Percentiles rank a stretch among this genome's conserved stretches.
Conservation (phyloP, 2,329 filamentous ascomycete species). For the Colletotrichum sp. region DNA sequence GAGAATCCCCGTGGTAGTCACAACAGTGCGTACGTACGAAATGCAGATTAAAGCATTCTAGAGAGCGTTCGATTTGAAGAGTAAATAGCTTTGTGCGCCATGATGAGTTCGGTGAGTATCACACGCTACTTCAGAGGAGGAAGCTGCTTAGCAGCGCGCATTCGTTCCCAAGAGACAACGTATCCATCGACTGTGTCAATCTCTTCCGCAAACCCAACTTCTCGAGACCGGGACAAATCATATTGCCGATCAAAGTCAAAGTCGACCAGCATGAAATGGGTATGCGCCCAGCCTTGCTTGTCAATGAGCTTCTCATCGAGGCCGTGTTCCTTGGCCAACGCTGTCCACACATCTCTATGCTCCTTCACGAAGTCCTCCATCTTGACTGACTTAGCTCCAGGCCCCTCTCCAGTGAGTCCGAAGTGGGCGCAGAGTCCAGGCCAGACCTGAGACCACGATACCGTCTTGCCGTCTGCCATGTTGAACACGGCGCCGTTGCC, state of each 20-base stretch:
- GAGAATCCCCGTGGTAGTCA: neutral
- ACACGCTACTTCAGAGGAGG: neutral
- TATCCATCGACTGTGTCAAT: conserved; percentile 20
- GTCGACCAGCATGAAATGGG: conserved; percentile 21
- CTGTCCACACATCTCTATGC: conserved; percentile 12
- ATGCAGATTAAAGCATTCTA: neutral
- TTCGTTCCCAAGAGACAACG: conserved; percentile 12
- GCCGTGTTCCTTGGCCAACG: conserved; percentile 4
- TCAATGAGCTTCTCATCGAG: conserved; percentile 1
- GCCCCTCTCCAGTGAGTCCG: conserved; percentile 8
- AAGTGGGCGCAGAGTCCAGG: conserved; percentile 19
- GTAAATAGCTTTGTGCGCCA: accelerated
- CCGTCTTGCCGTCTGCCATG: conserved; percentile 13
- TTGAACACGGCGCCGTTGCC: conserved; percentile 20
- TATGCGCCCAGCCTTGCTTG: neutral
- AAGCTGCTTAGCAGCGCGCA: conserved; percentile 20
- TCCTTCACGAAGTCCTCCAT: conserved; percentile 16
- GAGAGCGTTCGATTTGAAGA: neutral
- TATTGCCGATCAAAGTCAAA: conserved; percentile 25
- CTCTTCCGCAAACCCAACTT: conserved; percentile 20
- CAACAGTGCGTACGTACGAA: neutral
- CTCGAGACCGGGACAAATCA: conserved; percentile 13
- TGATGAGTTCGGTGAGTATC: accelerated
- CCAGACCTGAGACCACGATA: conserved; percentile 23
- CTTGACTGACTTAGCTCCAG: neutral